Percentiles rank a stretch among this genome's conserved stretches.
Evolutionary conservation across 176 grass and related monocot genomes (phyloP).

Genomic region (Canna indica): DNA sequence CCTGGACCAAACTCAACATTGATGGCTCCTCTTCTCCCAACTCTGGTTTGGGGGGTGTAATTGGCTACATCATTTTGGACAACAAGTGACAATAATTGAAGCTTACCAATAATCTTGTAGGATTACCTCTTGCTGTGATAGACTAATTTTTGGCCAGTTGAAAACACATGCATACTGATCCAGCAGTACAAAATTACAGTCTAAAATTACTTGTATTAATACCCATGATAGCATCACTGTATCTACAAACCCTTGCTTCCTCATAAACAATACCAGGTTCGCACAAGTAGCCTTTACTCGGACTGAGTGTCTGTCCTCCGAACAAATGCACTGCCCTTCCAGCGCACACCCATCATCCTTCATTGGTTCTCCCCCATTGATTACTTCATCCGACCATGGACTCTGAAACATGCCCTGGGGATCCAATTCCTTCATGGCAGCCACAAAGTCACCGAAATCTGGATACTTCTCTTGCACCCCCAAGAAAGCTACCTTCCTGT

Average conservation of each 20-base stretch:
- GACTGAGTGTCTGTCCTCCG: conserved; percentile 59
- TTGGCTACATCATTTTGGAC: too few species aligned
- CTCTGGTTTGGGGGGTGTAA: too few species aligned
- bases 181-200: too few species aligned
- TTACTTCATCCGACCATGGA: conserved; percentile 44
- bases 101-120: too few species aligned
- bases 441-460: conserved; percentile 26
- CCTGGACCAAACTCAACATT: too few species aligned
- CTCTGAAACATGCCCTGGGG: conserved; percentile 56
- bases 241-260: conserved; percentile 66
- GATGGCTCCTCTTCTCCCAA: too few species aligned
- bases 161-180: too few species aligned
- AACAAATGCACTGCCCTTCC: conserved; percentile 71
- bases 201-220: too few species aligned
- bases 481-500: conserved; percentile 52
- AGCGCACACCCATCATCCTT: conserved; percentile 53
- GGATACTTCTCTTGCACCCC: conserved; percentile 51
- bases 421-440: conserved; percentile 41
- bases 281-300: conserved; percentile 51
- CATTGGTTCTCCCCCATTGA: not conserved
- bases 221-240: conserved; percentile 43
- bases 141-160: too few species aligned
- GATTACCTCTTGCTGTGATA: too few species aligned
- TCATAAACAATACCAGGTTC: conserved; percentile 47
- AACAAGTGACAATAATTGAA: too few species aligned